A percentile compares a stretch with the other conserved stretches of the same genome.
These are phyloP conservation scores for Debaryomyces prosopidis DNA, from an alignment of 805 yeast genomes.

Conservation along the genomic window DNA sequence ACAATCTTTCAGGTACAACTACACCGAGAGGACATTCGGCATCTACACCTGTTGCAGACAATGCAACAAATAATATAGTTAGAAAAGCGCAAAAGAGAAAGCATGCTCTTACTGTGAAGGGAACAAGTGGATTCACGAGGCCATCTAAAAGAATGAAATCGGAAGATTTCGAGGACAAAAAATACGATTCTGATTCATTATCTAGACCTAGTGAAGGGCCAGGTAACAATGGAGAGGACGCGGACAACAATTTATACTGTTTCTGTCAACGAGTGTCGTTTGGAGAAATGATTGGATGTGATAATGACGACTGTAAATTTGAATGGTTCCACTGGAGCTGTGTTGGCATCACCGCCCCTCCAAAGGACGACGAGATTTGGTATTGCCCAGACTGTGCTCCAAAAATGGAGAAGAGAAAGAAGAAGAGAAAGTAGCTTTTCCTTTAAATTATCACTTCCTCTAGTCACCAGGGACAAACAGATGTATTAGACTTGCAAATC, in stretches of 20 bases:
- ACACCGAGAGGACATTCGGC: slow-evolving; percentile 27
- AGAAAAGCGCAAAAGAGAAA: slow-evolving; percentile 28
- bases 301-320: slow-evolving; percentile 79
- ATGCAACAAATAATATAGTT: slow-evolving; percentile 7
- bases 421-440: slow-evolving; percentile 29
- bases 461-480: too few species aligned
- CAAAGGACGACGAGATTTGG: slow-evolving; percentile 81
- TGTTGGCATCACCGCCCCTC: slow-evolving; percentile 86
- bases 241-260: slow-evolving; percentile 63
- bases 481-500: too few species aligned
- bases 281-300: slow-evolving; percentile 98
- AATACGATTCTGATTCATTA: slow-evolving; percentile 2
- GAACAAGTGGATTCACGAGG: slow-evolving; percentile 10
- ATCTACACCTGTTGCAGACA: slow-evolving; percentile 15
- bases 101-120: slow-evolving; percentile 11
- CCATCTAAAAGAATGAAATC: slow-evolving; percentile 21
- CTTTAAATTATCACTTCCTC: too few species aligned
- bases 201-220: slow-evolving; percentile 19
- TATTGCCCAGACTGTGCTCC: slow-evolving; percentile 83
- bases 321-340: slow-evolving; percentile 98
- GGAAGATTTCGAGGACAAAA: slow-evolving; percentile 22
- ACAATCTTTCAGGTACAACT: slow-evolving; percentile 27
- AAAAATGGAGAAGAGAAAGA: slow-evolving; percentile 45
- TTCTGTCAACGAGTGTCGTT: slow-evolving; percentile 93
- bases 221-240: slow-evolving; percentile 40